Evolutionary conservation across 2,329 filamentous ascomycete genomes (phyloP), one percentile per base, ranked within the genome.

Genomic region (Epichloe glyceriae): DNA sequence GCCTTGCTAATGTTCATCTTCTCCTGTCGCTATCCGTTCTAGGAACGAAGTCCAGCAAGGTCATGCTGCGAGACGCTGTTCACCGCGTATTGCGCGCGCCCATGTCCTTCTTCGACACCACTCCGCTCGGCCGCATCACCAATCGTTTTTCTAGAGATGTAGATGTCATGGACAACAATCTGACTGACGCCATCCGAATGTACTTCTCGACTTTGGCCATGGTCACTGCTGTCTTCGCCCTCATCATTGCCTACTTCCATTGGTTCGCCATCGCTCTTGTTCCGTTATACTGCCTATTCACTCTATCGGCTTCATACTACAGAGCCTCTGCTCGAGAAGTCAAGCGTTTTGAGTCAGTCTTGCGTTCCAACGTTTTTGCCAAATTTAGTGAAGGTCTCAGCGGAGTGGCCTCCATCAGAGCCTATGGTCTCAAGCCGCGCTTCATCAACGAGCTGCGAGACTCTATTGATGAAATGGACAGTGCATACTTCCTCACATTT

Each of bases 21-120:
- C 68, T 86, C 90, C 35, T 93, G 15, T 67, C 80, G 5, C 74
- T 97, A 22, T 88, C 89, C 0, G 76, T 89, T 0, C 79, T 85
- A 50, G 88, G 90, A 44, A 96, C 93, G 1, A 81, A 78, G 19
- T 80, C 90, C 5, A 93, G 87, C 62, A 91, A 86, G 65, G 75
- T 75, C 39, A 88, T 97, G 79, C 77, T 97, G 47, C 80, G 85
- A 33, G 74, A 80, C 37, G 91, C 93, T 6, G 86, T 97, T 60
- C 80, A 75, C 8, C 78, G 86, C 15, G 88, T 93, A 1, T 69
- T 84, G n/a, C 73, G 80, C 26, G 80, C 80, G 3, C 80, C 80
- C n/a, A 83, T 84, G 88, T 85, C 86, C 4, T 97, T 97, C 70
- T 97, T 97, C 69, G 93, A 98, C 61, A 97, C 93, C 0, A 97